Evolutionary conservation across 2,329 filamentous ascomycete species (phyloP).

Genomic region (Phyllosticta citribraziliensis): DNA sequence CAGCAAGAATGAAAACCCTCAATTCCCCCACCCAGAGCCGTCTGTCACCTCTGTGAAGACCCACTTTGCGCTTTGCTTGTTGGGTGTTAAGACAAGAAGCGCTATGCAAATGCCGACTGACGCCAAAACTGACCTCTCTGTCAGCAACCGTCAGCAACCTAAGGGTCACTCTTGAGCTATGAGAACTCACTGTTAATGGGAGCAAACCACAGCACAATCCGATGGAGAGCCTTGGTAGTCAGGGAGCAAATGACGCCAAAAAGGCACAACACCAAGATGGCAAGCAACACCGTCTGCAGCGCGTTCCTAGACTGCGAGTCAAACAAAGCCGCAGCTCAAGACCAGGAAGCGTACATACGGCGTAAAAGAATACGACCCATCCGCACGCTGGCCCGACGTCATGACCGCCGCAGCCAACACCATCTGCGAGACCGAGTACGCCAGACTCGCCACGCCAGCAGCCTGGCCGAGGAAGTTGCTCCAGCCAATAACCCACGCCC

Average conservation of each 20-base stretch:
- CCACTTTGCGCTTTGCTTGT: slow-evolving; percentile 49
- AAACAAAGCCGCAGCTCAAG: slow-evolving; percentile 4
- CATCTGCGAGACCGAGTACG: slow-evolving; percentile 56
- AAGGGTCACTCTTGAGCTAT: too few relatives aligned
- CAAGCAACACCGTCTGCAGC: slow-evolving; percentile 48
- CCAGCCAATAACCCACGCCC: slow-evolving; percentile 59
- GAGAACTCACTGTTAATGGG: slow-evolving; percentile 48
- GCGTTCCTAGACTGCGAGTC: slow-evolving; percentile 41
- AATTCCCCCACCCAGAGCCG: slow-evolving; percentile 53
- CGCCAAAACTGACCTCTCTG: slow-evolving; percentile 39
- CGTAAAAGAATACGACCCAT: slow-evolving; percentile 43
- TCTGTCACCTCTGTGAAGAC: slow-evolving; percentile 53
- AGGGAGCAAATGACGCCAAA: slow-evolving; percentile 54
- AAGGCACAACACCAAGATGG: slow-evolving; percentile 45
- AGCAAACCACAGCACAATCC: slow-evolving; percentile 54
- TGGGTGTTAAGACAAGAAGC: slow-evolving; percentile 47
- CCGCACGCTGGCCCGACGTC: slow-evolving; percentile 43
- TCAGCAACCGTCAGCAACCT: slow-evolving; percentile 9
- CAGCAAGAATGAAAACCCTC: slow-evolving; percentile 52
- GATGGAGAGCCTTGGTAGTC: slow-evolving; percentile 49
- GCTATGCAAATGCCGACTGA: slow-evolving; percentile 49
- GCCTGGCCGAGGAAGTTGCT: slow-evolving; percentile 57
- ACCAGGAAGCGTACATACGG: slow-evolving; percentile 40
- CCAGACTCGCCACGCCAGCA: slow-evolving; percentile 52
- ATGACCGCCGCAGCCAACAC: slow-evolving; percentile 52